phyloP scores from a whole-genome alignment of 2,329 filamentous ascomycete genomes.

The Pezicula radicicola region DNA sequence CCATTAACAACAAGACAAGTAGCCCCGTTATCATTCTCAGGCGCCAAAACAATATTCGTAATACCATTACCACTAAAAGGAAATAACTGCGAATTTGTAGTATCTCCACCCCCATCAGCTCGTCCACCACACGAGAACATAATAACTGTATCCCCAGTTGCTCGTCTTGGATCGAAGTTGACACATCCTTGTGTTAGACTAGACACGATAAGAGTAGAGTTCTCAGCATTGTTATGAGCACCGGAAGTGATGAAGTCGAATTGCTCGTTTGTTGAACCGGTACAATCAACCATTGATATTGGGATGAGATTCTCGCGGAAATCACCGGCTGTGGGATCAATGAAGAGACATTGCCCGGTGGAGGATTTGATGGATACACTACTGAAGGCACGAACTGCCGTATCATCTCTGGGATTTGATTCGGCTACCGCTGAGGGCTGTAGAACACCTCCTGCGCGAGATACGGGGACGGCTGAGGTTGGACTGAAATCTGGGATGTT shows the following conservation, averaged over 20 bases:
- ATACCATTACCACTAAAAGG: slow-evolving; percentile 38
- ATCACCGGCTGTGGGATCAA: slow-evolving; percentile 42
- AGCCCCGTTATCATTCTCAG: slow-evolving; percentile 38
- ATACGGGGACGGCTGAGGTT: slow-evolving; percentile 43
- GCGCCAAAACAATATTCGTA: slow-evolving; percentile 40
- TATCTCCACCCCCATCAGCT: slow-evolving; percentile 45
- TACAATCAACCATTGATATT: slow-evolving; percentile 36
- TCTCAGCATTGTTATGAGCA: slow-evolving; percentile 44
- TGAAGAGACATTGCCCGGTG: slow-evolving; percentile 38
- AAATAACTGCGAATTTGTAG: slow-evolving; percentile 44
- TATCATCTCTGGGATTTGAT: slow-evolving; percentile 38
- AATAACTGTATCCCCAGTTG: slow-evolving; percentile 47
- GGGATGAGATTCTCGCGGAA: slow-evolving; percentile 43
- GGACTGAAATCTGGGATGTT: slow-evolving; percentile 25
- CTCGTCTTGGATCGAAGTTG: slow-evolving; percentile 52
- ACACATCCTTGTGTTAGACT: slow-evolving; percentile 55
- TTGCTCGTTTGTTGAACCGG: slow-evolving; percentile 33
- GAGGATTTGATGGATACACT: slow-evolving; percentile 37
- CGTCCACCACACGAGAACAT: slow-evolving; percentile 58
- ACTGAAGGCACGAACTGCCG: slow-evolving; percentile 37
- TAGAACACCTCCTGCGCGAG: slow-evolving; percentile 46
- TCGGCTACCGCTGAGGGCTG: slow-evolving; percentile 46
- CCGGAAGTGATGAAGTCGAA: slow-evolving; percentile 46
- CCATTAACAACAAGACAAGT: slow-evolving; percentile 38
- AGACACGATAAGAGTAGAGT: slow-evolving; percentile 49